phyloP scores from a whole-genome alignment of 2,329 filamentous ascomycete genomes.

The Verticillium nubilum region DNA sequence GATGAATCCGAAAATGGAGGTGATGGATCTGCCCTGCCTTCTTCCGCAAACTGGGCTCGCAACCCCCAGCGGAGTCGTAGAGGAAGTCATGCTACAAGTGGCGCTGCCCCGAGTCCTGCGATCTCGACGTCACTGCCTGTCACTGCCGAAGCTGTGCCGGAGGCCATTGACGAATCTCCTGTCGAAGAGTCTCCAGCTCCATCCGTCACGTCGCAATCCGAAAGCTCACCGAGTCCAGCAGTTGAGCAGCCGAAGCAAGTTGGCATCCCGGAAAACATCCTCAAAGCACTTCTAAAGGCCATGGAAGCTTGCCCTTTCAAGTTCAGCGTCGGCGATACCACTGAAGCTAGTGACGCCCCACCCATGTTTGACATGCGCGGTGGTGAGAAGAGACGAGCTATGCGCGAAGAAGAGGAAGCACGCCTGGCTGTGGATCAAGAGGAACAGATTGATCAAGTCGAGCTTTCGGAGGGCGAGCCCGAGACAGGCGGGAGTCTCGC shows the following conservation, averaged over 20 bases:
- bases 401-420: conserved; percentile 66
- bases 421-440: conserved; percentile 42
- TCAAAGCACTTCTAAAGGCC: conserved; percentile 30
- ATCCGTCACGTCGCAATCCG: neutral
- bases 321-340: conserved; percentile 10
- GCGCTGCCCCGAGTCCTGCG: conserved; percentile 76
- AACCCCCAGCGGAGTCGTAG: conserved; percentile 62
- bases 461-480: conserved; percentile 63
- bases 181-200: conserved; percentile 16
- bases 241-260: conserved; percentile 1
- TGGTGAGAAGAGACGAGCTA: conserved; percentile 72
- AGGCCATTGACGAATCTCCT: conserved; percentile 30
- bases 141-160: conserved; percentile 43
- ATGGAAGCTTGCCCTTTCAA: conserved; percentile 30
- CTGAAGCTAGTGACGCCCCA: conserved; percentile 34
- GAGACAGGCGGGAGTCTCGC: conserved; percentile 82
- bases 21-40: conserved; percentile 85
- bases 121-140: conserved; percentile 55
- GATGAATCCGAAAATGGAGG: conserved; percentile 66
- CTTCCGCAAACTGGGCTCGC: conserved; percentile 88
- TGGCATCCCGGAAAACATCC: conserved; percentile 14
- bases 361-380: conserved; percentile 79
- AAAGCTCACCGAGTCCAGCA: neutral
- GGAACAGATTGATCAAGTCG: conserved; percentile 36
- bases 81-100: conserved; percentile 76